Evolutionary conservation across 495 filamentous ascomycete species (phyloP).

Genomic region (Neurospora sp.): DNA sequence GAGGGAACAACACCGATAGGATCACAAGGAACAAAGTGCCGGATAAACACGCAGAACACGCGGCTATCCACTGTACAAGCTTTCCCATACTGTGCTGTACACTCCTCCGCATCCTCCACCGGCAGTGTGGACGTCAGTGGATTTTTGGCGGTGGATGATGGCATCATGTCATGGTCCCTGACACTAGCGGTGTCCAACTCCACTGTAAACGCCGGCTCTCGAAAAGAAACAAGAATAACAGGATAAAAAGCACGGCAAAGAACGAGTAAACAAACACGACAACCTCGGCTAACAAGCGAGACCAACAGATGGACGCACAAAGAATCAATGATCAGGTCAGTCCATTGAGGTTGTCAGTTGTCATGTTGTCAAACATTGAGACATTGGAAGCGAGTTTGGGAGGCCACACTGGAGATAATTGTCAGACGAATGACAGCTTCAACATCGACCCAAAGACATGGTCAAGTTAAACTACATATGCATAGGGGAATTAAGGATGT

Average conservation of each 20-base stretch:
- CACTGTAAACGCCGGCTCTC: background rate
- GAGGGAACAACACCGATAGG: background rate
- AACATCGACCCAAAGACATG: background rate
- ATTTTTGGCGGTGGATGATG: background rate
- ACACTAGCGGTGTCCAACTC: background rate
- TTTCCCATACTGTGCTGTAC: background rate
- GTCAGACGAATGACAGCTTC: background rate
- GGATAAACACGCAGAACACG: background rate
- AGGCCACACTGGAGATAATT: background rate
- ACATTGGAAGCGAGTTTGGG: background rate
- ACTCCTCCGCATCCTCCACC: background rate
- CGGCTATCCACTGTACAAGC: background rate
- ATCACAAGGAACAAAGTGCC: background rate
- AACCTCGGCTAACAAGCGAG: background rate
- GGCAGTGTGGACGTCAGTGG: too few species aligned
- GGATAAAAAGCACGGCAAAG: background rate
- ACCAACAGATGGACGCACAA: background rate
- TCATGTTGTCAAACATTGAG: background rate
- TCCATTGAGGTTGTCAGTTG: background rate
- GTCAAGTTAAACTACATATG: background rate
- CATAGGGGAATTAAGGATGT: background rate
- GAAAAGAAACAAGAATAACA: background rate
- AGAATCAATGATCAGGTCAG: too few species aligned
- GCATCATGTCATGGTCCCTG: background rate
- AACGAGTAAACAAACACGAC: background rate